Evolutionary conservation across 176 grass and related monocot genomes (phyloP), one percentile per base, ranked within the genome.

Genomic region (Elymus sibiricus): DNA sequence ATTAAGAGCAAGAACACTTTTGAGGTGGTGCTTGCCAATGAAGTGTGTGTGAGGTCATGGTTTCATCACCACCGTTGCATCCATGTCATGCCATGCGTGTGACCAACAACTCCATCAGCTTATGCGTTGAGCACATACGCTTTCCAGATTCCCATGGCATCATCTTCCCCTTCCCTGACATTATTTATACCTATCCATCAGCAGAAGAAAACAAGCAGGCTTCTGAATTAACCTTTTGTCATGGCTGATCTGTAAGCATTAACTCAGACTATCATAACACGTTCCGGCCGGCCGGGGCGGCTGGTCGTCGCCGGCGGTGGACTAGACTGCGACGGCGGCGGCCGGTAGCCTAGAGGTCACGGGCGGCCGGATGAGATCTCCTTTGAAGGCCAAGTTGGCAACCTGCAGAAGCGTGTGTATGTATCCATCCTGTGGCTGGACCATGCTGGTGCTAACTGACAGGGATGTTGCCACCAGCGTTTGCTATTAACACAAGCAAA

Each of bases 391-490:
- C 53, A 82, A 69, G 64, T 47, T 80, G 78, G 39, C 78, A 31
- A 71, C 53, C 72, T 55, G 88, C 66, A 74, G 35, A 72, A 67
- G 14, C 60, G 80, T 72, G 64, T 73, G 74, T 17, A 4, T 66
- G 27, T 62, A 70, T 64, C 70, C 6, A 63, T 76, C 35, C 77
- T 42, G 47, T 91, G 82, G 81, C 77, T 69, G 85, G 89, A 84
- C 85, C 89, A 87, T 83, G 35, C 60, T 88, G 82, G 63, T 85
- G 77, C 39, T 86, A 78, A 39, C 17, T 82, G 74, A 43, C 77
- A 70, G 51, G 80, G 77, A 69, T 44, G 86, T 47, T 70, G 70
- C 64, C 82, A 88, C 55, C 86, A 37, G 19, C 77, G 64, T 27
- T 31, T 35, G 40, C 64, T 80, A 72, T 77, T 77, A 85, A 56